A percentile compares a stretch with the other conserved stretches of the same genome.
phyloP scores from a whole-genome alignment of 805 yeast species.

The Candida quercuum region DNA sequence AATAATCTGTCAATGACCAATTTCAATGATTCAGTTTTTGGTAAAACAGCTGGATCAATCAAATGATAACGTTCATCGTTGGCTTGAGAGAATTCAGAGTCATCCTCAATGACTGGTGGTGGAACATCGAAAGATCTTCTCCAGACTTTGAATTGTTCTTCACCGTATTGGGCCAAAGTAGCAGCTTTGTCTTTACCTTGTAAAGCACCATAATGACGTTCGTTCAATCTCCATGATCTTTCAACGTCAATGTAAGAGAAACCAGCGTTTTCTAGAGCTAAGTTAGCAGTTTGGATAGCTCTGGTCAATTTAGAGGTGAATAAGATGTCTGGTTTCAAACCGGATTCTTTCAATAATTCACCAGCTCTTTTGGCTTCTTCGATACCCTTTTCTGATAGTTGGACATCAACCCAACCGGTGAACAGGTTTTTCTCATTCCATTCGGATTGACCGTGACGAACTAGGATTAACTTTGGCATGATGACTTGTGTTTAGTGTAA shows the following conservation, averaged over 20 bases:
- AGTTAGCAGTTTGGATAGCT: slow-evolving; percentile 96
- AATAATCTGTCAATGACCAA: slow-evolving; percentile 93
- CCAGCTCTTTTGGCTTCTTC: slow-evolving; percentile 94
- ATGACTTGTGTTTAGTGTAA: slow-evolving; percentile 7
- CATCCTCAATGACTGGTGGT: slow-evolving; percentile 82
- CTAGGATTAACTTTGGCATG: slow-evolving; percentile 72
- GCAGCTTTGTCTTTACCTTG: slow-evolving; percentile 98
- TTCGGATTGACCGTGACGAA: slow-evolving; percentile 99
- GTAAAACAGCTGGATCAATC: slow-evolving; percentile 81
- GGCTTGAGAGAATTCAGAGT: slow-evolving; percentile 76
- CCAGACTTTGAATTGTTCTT: slow-evolving; percentile 92
- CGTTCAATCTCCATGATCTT: slow-evolving; percentile 97
- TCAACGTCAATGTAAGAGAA: slow-evolving; percentile 85
- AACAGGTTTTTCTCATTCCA: slow-evolving; percentile 97
- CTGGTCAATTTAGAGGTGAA: slow-evolving; percentile 89
- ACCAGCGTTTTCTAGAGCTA: slow-evolving; percentile 85
- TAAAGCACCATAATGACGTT: slow-evolving; percentile 98
- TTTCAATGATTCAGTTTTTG: slow-evolving; percentile 91
- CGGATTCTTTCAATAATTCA: slow-evolving; percentile 81
- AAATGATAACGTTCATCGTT: slow-evolving; percentile 82
- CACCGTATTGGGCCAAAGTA: slow-evolving; percentile 81
- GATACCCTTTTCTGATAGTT: slow-evolving; percentile 76
- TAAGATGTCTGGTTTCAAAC: slow-evolving; percentile 77
- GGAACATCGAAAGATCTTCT: slow-evolving; percentile 97
- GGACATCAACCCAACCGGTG: slow-evolving; percentile 99